A percentile compares a stretch with the other conserved stretches of the same genome.
phyloP scores from a whole-genome alignment of 768 basidiomycete species.

The Suillus subluteus region DNA sequence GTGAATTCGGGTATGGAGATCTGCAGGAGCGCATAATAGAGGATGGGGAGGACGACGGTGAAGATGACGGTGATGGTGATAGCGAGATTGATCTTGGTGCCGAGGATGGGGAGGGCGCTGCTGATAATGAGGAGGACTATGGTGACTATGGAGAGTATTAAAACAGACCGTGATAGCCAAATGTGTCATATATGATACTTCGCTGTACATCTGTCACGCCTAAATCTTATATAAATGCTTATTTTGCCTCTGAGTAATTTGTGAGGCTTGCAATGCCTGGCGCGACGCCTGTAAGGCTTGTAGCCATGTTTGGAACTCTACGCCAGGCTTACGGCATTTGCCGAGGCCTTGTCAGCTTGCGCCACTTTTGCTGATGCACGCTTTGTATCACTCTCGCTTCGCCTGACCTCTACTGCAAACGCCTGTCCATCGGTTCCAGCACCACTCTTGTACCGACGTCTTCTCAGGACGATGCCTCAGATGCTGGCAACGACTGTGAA shows the following conservation, averaged over 20 bases:
- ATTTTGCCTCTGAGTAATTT: neutral
- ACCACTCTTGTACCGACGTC: neutral
- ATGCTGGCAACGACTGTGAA: neutral
- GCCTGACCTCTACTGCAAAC: neutral
- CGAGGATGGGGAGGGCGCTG: conserved; percentile 1
- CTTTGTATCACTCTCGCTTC: neutral
- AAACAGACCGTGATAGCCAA: no score
- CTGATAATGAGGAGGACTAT: conserved; percentile 6
- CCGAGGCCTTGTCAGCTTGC: neutral
- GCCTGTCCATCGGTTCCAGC: neutral
- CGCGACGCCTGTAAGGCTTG: neutral
- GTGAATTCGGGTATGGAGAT: neutral
- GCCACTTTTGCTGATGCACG: neutral
- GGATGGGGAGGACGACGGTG: neutral
- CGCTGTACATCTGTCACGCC: no score
- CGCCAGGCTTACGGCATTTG: neutral
- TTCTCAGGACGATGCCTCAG: neutral
- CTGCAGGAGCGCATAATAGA: neutral
- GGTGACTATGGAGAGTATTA: neutral
- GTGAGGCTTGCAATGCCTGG: neutral
- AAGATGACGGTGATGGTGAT: neutral
- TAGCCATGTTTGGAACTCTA: neutral
- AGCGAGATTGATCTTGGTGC: neutral
- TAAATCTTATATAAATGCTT: no score
- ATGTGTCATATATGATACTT: no score